Evolutionary conservation across 495 filamentous ascomycete species (phyloP), one percentile per base, ranked within the genome.

Genomic region (Penicillium chermesinum): DNA sequence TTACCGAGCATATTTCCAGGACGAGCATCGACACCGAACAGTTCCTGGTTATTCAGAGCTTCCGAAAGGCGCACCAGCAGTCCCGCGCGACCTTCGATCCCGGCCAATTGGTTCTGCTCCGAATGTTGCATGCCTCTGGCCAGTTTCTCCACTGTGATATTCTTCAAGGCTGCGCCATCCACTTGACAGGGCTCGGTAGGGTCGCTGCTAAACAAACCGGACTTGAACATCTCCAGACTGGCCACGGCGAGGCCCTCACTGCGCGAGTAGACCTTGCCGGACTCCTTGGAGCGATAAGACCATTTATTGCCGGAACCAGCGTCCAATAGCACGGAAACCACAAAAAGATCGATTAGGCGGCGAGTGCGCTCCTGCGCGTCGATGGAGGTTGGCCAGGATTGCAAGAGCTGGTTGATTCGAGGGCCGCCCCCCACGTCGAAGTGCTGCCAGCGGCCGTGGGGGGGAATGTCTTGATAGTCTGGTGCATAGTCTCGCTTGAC

Each of bases 161-260:
- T 83, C 59, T 79, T 83, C 58, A 98, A 68, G 1, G 86, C 94
- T 7, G 76, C 79, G 46, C 84, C 88, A 62, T 98, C 93, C 17
- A 97, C 93, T 65, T 94, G 90, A 55, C 82, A 87, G 32, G 88
- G 90, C 64, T 95, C 85, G 38, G 66, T 77, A 2, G 78, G 74
- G 57, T 90, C 83, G 58, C 90, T 88, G 52, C 88, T 94, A 70
- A 98, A 98, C 37, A 88, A 57, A n/a, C 93, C 93, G 44, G 81
- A 76, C 69, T 93, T 96, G 72, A 97, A 98, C 93, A 98, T 98
- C 58, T 97, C 93, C 61, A 98, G 68, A 64, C 86, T 91, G 17
- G 94, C 93, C 37, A 98, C 84, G 4, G 93, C 93, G 52, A 98
- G 73, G 17, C 93, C 93, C 64, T 98, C 93, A 45, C 89, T 96